A percentile compares a stretch with the other conserved stretches of the same genome.
phyloP scores from a whole-genome alignment of 441 rosid genomes.

The Pelargonium myrrhifolium region DNA sequence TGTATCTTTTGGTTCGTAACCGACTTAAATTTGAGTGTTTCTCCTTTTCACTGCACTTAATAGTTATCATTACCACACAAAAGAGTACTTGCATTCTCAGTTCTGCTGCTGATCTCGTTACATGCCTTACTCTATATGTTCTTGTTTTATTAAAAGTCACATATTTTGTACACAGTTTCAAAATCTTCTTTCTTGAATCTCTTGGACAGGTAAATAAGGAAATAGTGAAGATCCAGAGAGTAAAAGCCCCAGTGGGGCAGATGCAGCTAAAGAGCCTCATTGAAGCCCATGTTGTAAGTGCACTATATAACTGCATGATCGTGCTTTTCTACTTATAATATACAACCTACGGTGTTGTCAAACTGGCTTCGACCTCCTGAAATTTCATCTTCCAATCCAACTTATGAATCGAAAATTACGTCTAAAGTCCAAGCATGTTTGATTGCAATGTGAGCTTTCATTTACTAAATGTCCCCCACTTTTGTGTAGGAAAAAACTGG shows the following conservation, averaged over 20 bases:
- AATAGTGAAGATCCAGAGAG: constrained; percentile 89
- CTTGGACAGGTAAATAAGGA: constrained; percentile 66
- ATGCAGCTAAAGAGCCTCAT: constrained; percentile 86
- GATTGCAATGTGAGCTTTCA: too few relatives aligned
- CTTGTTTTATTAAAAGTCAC: too few relatives aligned
- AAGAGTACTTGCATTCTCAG: neutral
- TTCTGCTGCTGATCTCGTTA: neutral
- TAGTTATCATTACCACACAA: neutral
- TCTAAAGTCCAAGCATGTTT: neutral
- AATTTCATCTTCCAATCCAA: neutral
- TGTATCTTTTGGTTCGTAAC: neutral
- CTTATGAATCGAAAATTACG: neutral
- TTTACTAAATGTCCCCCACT: too few relatives aligned
- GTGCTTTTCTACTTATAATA: neutral
- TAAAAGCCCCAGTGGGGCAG: constrained; percentile 93
- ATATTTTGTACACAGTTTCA: too few relatives aligned
- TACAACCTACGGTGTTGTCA: too few relatives aligned
- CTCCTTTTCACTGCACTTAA: neutral
- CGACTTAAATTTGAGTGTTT: neutral
- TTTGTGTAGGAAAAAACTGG: constrained; percentile 79
- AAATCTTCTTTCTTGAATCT: neutral
- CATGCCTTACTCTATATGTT: neutral
- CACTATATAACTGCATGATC: neutral
- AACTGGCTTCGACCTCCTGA: neutral
- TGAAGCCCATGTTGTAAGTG: constrained; percentile 89